A percentile compares a stretch with the other conserved stretches of the same genome.
phyloP scores from a whole-genome alignment of 805 yeast species.

The Starmerella vaccinii region DNA sequence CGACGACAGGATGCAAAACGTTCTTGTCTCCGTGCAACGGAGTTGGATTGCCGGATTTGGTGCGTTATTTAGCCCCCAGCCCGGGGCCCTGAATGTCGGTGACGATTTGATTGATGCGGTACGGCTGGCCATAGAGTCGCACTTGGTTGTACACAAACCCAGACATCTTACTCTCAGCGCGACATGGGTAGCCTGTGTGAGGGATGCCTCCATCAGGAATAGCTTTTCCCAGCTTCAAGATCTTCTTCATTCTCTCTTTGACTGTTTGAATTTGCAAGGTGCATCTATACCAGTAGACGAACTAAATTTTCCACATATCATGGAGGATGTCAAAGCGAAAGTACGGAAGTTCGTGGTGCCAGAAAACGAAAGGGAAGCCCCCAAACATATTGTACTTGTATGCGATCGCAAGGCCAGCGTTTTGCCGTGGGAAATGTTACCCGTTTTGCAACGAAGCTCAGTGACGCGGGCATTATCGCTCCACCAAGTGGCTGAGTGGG shows the following conservation, averaged over 20 bases:
- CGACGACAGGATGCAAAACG: slow-evolving; percentile 44
- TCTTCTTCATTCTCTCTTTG: slow-evolving; percentile 31
- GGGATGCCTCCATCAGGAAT: slow-evolving; percentile 5
- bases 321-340: slow-evolving; percentile 42
- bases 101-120: slow-evolving; percentile 26
- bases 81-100: slow-evolving; percentile 30
- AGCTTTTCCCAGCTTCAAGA: slow-evolving; percentile 40
- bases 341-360: slow-evolving; percentile 31
- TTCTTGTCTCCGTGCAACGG: slow-evolving; percentile 50
- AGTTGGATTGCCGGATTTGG: slow-evolving; percentile 72
- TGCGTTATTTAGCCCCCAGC: slow-evolving; percentile 45
- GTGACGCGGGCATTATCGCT: slow-evolving; percentile 35
- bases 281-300: slow-evolving; percentile 57
- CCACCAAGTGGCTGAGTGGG: slow-evolving; percentile 16
- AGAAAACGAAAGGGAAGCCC: not conserved
- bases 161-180: not conserved
- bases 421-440: slow-evolving; percentile 86
- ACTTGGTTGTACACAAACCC: slow-evolving; percentile 33
- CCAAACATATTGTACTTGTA: slow-evolving; percentile 54
- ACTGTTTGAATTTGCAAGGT: slow-evolving; percentile 49
- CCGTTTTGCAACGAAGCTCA: slow-evolving; percentile 21
- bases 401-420: slow-evolving; percentile 54
- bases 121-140: slow-evolving; percentile 25
- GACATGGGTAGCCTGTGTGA: not conserved
- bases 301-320: slow-evolving; percentile 47